Evolutionary conservation across 2,329 filamentous ascomycete species (phyloP), one percentile per base, ranked within the genome.

Genomic region (Alternaria infectoria): DNA sequence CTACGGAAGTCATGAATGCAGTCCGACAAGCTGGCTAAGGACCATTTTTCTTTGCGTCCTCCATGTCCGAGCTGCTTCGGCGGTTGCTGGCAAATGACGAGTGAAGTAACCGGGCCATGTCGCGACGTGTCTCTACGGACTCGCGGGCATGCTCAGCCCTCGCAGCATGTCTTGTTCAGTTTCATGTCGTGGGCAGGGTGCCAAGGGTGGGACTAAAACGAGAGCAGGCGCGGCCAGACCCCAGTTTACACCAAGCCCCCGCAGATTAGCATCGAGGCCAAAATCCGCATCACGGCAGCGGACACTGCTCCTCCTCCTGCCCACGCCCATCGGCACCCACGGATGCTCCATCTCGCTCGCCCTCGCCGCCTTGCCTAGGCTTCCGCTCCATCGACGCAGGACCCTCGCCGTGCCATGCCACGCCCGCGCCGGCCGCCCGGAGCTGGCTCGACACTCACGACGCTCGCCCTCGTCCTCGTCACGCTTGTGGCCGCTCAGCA

Each of bases 401-500:
- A 44, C 44, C 62, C 66, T 70, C 66, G 63, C 80, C 80, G 79
- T 75, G 71, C 66, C 63, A 81, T 81, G 79, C 77, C 78, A 65
- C 77, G 77, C 68, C 71, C 70, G 70, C 78, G 77, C 72, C 77
- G 79, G 72, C 79, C 79, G 74, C 79, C 77, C 66, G 77, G 77
- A 71, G 76, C 75, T 70, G 74, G 75, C 74, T 74, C 75, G 71
- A 76, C 74, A 64, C 69, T 79, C 61, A 74, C 71, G 62, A 72
- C 78, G 57, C 69, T 81, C 64, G 73, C 77, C 51, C 66, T 80
- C 49, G 67, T 80, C 64, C 66, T 80, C 58, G 69, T 80, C 55
- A 76, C 79, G 59, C 71, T 78, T 59, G 73, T 75, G 68, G 78
- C 77, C 65, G 77, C 78, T 79, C 79, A 79, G 79, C 79, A 81